These are phyloP conservation scores for Pyronema omphalodes DNA, from an alignment of 495 filamentous ascomycete species.

Conservation along the genomic window DNA sequence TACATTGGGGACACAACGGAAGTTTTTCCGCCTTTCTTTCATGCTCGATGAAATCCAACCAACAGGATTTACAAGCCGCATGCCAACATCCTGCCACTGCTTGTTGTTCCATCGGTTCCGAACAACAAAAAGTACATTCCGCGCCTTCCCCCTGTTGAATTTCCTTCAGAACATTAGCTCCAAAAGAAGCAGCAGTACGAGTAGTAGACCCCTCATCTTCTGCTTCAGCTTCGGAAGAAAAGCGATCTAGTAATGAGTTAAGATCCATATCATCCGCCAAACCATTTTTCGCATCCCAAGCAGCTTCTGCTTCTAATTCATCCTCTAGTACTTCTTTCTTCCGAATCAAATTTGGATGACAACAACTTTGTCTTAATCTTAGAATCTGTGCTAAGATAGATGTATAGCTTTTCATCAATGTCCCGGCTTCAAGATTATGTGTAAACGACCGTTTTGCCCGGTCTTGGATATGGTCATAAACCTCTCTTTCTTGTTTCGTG, in stretches of 20 bases:
- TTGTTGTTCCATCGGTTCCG: constrained; percentile 86
- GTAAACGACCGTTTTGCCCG: constrained; percentile 68
- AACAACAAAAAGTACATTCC: constrained; percentile 87
- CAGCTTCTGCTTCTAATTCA: constrained; percentile 65
- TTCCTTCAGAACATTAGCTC: constrained; percentile 68
- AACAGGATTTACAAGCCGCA: constrained; percentile 81
- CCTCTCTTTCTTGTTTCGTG: constrained; percentile 62
- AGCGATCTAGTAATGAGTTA: constrained; percentile 61
- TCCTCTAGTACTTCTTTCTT: constrained; percentile 71
- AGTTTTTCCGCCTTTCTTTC: constrained; percentile 55
- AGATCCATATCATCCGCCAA: constrained; percentile 95
- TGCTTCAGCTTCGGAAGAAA: constrained; percentile 38
- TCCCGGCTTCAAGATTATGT: constrained; percentile 74
- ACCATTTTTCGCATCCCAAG: constrained; percentile 59
- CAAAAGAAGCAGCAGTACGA: constrained; percentile 51
- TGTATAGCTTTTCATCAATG: constrained; percentile 80
- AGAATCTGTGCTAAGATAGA: constrained; percentile 95
- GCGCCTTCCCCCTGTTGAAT: constrained; percentile 74
- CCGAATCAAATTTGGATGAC: constrained; percentile 74
- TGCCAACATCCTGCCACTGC: constrained; percentile 94
- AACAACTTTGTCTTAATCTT: constrained; percentile 82
- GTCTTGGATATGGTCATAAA: constrained; percentile 77
- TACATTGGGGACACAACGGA: constrained; percentile 75
- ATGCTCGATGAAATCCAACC: constrained; percentile 69
- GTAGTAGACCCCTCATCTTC: constrained; percentile 33